Evolutionary conservation across 805 yeast genomes (phyloP).

Genomic region (Nakazawaea wyomingensis): DNA sequence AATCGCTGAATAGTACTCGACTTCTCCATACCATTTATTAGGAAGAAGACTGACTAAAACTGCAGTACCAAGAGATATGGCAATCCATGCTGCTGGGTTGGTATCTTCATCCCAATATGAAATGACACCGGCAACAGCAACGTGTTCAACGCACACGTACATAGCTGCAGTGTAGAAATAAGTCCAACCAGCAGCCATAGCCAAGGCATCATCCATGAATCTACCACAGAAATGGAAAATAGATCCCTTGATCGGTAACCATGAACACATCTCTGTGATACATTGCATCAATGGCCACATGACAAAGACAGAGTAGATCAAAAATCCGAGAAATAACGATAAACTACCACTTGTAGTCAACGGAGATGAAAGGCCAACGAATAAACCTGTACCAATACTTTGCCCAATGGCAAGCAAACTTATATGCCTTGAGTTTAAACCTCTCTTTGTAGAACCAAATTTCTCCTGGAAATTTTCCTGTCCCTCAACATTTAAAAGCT

Average conservation of each 20-base stretch:
- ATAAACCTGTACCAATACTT: slow-evolving; percentile 42
- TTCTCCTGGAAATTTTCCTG: slow-evolving; percentile 1
- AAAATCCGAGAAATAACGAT: slow-evolving; percentile 33
- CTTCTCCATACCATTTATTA: slow-evolving; percentile 41
- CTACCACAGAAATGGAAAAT: slow-evolving; percentile 45
- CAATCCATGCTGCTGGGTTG: slow-evolving; percentile 40
- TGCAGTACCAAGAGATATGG: slow-evolving; percentile 33
- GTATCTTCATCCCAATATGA: slow-evolving; percentile 45
- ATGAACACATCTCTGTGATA: slow-evolving; percentile 33
- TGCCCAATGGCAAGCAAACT: slow-evolving; percentile 45
- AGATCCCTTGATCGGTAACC: slow-evolving; percentile 40
- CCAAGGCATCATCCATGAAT: slow-evolving; percentile 39
- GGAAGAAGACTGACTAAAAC: slow-evolving; percentile 38
- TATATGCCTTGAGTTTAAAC: slow-evolving; percentile 36
- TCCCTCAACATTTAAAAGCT: background rate
- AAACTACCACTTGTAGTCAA: slow-evolving; percentile 37
- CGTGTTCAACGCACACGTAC: slow-evolving; percentile 43
- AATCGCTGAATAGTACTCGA: slow-evolving; percentile 41
- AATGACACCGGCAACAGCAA: slow-evolving; percentile 38
- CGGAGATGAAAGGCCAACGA: slow-evolving; percentile 37
- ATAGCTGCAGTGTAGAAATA: slow-evolving; percentile 43
- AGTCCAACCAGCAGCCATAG: slow-evolving; percentile 44
- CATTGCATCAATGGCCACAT: slow-evolving; percentile 39
- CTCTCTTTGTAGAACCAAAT: slow-evolving; percentile 19
- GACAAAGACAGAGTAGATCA: slow-evolving; percentile 33